Percentiles rank a stretch among this genome's conserved stretches.
Evolutionary conservation across 805 yeast genomes (phyloP).

Genomic region (Grigorovia transvaalensis): DNA sequence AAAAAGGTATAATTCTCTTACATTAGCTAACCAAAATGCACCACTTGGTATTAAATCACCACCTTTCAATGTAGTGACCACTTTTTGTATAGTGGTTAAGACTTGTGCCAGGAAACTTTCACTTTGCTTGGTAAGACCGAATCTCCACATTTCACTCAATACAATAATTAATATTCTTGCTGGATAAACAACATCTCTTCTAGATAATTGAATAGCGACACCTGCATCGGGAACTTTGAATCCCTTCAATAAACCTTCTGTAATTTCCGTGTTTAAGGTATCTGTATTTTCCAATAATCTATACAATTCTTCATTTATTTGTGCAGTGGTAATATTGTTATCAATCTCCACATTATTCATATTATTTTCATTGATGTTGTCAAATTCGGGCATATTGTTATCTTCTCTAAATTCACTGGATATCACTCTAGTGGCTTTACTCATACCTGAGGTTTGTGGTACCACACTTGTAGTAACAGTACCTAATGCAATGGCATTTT

Average conservation of each 20-base stretch:
- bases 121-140: slow-evolving; percentile 84
- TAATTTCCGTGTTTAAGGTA: slow-evolving; percentile 68
- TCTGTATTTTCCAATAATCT: slow-evolving; percentile 60
- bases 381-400: neutral
- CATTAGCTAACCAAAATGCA: slow-evolving; percentile 95
- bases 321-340: slow-evolving; percentile 44
- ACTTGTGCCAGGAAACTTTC: slow-evolving; percentile 88
- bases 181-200: slow-evolving; percentile 91
- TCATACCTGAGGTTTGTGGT: slow-evolving; percentile 28
- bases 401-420: slow-evolving; percentile 3
- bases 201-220: slow-evolving; percentile 69
- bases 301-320: slow-evolving; percentile 67
- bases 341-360: slow-evolving; percentile 22
- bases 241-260: slow-evolving; percentile 76
- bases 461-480: slow-evolving; percentile 19
- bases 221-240: slow-evolving; percentile 79
- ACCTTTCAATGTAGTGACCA: slow-evolving; percentile 69
- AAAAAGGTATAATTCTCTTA: slow-evolving; percentile 90
- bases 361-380: slow-evolving; percentile 8
- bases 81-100: slow-evolving; percentile 72
- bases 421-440: slow-evolving; percentile 7
- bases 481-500: slow-evolving; percentile 27
- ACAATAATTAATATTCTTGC: slow-evolving; percentile 89
- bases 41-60: slow-evolving; percentile 85
- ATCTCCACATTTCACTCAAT: slow-evolving; percentile 95